A percentile compares a stretch with the other conserved stretches of the same genome.
Evolutionary conservation across 75 land plant genomes (phyloP).

Genomic region (Sequoia sempervirens): DNA sequence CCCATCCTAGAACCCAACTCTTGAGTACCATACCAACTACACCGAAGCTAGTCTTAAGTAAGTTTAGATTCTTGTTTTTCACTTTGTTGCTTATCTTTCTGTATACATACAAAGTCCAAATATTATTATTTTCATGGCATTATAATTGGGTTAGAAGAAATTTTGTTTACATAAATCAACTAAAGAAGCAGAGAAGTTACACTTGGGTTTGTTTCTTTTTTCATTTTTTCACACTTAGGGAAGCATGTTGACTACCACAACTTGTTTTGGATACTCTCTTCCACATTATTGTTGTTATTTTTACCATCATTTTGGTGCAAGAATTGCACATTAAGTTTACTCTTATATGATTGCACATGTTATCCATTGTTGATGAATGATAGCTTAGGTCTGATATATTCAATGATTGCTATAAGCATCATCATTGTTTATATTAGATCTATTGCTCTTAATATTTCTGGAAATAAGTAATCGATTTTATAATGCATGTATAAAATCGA

Average conservation of each 20-base stretch:
- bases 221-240: not conserved
- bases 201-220: not conserved
- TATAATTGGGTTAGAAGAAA: too few species aligned
- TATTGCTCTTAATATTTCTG: too few species aligned
- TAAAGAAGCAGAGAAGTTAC: not conserved
- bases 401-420: too few species aligned
- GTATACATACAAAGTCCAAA: not conserved
- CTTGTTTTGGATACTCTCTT: not conserved
- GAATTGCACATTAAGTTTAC: too few species aligned
- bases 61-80: constrained; percentile 5
- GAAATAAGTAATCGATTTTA: too few species aligned
- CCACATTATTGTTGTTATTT: too few species aligned
- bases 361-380: too few species aligned
- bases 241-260: not conserved
- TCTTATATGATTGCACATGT: not conserved
- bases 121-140: too few species aligned
- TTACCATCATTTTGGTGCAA: not conserved
- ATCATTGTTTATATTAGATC: too few species aligned
- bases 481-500: too few species aligned
- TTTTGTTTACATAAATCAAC: not conserved
- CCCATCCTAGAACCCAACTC: constrained; percentile 25
- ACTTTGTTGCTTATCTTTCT: not conserved
- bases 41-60: constrained; percentile 26
- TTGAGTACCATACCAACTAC: constrained; percentile 32
- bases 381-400: too few species aligned